Base-by-base conservation (phyloP, 164 flowering plant species). In the Vitis rupestris region DNA sequence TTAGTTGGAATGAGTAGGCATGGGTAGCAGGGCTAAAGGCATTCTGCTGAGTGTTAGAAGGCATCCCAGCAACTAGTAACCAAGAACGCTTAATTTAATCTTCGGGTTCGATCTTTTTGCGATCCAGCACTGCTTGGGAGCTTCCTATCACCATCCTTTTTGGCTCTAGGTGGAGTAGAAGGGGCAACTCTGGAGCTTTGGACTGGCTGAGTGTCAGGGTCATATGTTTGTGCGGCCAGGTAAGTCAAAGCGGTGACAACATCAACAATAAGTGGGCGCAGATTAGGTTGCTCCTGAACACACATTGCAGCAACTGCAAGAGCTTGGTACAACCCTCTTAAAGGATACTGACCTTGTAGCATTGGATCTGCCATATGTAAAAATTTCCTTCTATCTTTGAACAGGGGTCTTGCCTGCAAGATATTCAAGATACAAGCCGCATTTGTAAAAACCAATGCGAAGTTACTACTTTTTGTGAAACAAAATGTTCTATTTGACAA, bases 231-330 rank as follows among this genome's bases (percentile, higher is more conserved):
- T 9, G 77, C 64, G 59, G 85, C 81, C 58, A 82, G 82, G 68
- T 74, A 79, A 6, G 66, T 37, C 61, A 82, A 57, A 59, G 82
- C 85, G 19, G 82, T 78, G 72, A 81, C 82, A 5, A 81, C 80
- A 70, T 81, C 84, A 23, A 78, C 72, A 1, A 81, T 69, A 15
- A 67, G 74, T 3, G 85, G 85, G 2, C 82, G 78, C 79, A 82
- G 59, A 30, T 70, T 64, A 50, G 85, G 79, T 53, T 79, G 81
- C 63, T 82, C 85, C 59, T 82, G 82, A 10, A 82, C 81, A 66
- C 85, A 82, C 82, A 82, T 82, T 49, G 76, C 82, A 31, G 81
- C 82, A 58, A 82, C 65, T 2, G 85, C 81, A 50, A 82, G 82
- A 50, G 80, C 85, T 79, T 82, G 85, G 79, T 79, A 82, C 50